phyloP scores from a whole-genome alignment of 495 filamentous ascomycete species.

The Penicillium pancosmium region DNA sequence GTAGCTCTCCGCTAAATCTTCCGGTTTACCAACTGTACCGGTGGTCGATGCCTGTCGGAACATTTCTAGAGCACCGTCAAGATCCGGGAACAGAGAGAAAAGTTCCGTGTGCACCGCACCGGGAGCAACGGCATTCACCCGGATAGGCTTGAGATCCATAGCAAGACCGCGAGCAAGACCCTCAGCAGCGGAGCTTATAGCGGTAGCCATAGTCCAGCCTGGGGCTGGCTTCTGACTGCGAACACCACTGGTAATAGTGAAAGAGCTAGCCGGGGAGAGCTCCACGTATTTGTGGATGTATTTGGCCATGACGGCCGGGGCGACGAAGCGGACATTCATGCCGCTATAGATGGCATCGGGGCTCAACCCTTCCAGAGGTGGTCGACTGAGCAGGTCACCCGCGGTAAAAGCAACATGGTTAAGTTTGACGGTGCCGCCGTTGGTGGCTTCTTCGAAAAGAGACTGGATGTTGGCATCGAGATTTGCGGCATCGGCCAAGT shows the following conservation, averaged over 20 bases:
- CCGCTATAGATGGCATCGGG: constrained; percentile 44
- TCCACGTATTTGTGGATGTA: constrained; percentile 47
- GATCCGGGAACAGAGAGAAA: constrained; percentile 26
- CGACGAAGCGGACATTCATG: constrained; percentile 54
- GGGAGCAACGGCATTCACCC: constrained; percentile 65
- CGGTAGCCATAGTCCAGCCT: constrained; percentile 49
- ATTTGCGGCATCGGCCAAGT: constrained; percentile 45
- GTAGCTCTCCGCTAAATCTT: constrained; percentile 70
- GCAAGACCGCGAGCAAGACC: constrained; percentile 57
- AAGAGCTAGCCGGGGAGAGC: constrained; percentile 40
- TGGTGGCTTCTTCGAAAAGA: constrained; percentile 44
- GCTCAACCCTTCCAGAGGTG: constrained; percentile 39
- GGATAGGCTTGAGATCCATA: constrained; percentile 59
- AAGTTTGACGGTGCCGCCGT: constrained; percentile 34
- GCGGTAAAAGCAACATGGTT: constrained; percentile 68
- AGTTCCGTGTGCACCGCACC: constrained; percentile 58
- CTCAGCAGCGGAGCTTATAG: constrained; percentile 41
- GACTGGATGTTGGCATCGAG: constrained; percentile 49
- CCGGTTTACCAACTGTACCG: constrained; percentile 50
- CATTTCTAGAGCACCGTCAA: constrained; percentile 11
- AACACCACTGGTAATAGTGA: constrained; percentile 58
- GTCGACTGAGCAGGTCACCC: constrained; percentile 44
- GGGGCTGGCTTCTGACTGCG: constrained; percentile 49
- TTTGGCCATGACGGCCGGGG: constrained; percentile 58
- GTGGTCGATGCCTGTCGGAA: constrained; percentile 38